Conservation (phyloP, 164 flowering plant genomes). For the Chloranthus sessilifolius region DNA sequence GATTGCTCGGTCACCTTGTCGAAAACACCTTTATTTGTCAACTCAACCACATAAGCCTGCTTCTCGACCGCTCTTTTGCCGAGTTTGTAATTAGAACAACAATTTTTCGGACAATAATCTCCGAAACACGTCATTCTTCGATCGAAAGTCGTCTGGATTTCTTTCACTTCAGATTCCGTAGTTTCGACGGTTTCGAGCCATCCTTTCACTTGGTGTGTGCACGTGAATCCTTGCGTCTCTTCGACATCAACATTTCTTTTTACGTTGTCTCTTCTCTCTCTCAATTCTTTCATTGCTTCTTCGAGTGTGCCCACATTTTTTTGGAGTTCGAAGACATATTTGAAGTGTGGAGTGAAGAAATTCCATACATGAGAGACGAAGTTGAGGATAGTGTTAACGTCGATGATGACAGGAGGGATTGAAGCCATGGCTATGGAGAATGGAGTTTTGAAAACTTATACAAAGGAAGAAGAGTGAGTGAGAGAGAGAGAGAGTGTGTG, state of each 20-base stretch:
- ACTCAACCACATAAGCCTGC: not conserved
- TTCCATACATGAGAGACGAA: not conserved
- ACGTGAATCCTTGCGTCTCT: not conserved
- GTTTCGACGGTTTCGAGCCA: not conserved
- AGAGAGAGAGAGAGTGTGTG: not conserved
- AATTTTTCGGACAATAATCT: conserved; percentile 10
- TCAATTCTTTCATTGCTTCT: not conserved
- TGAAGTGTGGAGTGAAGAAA: not conserved
- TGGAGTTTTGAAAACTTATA: too few species aligned
- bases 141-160: not conserved
- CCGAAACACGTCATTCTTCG: conserved; percentile 4
- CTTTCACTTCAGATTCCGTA: too few species aligned
- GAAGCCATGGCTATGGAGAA: too few species aligned
- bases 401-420: not conserved
- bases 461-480: not conserved
- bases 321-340: not conserved
- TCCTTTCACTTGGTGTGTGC: not conserved
- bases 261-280: not conserved
- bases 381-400: not conserved
- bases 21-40: not conserved
- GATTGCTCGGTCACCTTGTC: conserved; percentile 4
- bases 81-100: conserved; percentile 12
- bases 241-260: not conserved
- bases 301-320: not conserved
- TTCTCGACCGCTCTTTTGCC: conserved; percentile 10